Evolutionary conservation across 371 early-diverging fungal genomes (phyloP).

Genomic region (Mortierella sp.): DNA sequence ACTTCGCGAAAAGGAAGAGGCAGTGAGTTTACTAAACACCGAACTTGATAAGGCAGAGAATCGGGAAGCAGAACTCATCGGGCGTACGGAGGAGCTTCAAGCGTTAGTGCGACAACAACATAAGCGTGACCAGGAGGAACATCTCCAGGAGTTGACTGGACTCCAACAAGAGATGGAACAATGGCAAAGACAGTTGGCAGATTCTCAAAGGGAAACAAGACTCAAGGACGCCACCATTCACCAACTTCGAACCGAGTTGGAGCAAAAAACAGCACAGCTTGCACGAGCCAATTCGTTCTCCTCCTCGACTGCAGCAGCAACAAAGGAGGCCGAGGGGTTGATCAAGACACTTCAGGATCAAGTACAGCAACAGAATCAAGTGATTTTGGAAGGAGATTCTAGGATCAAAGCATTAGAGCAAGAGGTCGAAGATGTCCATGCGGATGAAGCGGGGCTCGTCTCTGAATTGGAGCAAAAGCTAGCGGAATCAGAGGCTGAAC

Average conservation of each 20-base stretch:
- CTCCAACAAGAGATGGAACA: no score
- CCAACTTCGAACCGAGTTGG: slow-evolving; percentile 29
- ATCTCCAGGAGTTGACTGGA: no score
- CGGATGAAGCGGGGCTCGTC: slow-evolving; percentile 25
- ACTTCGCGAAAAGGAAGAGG: no score
- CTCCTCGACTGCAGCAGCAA: slow-evolving; percentile 12
- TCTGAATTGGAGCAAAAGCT: slow-evolving; percentile 36
- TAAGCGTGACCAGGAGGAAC: no score
- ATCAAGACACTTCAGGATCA: slow-evolving; percentile 15
- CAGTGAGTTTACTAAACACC: no score
- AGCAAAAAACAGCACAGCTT: slow-evolving; percentile 13
- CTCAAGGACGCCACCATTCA: slow-evolving; percentile 21
- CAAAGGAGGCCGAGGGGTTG: slow-evolving; percentile 3
- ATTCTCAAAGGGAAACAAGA: not conserved
- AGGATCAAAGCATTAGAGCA: slow-evolving; percentile 32
- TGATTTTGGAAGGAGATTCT: slow-evolving; percentile 25
- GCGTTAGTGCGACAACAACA: no score
- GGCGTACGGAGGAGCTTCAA: no score
- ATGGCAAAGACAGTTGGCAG: not conserved
- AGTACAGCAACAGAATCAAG: slow-evolving; percentile 32
- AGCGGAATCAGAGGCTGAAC: slow-evolving; percentile 20
- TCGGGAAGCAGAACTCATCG: no score
- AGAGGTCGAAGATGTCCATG: slow-evolving; percentile 22
- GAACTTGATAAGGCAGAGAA: no score
- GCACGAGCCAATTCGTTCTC: slow-evolving; percentile 18